Percentiles rank a stretch among this genome's conserved stretches.
These are phyloP conservation scores for Inga oerstediana DNA, from an alignment of 306 rosid species.

Conservation along the genomic window DNA sequence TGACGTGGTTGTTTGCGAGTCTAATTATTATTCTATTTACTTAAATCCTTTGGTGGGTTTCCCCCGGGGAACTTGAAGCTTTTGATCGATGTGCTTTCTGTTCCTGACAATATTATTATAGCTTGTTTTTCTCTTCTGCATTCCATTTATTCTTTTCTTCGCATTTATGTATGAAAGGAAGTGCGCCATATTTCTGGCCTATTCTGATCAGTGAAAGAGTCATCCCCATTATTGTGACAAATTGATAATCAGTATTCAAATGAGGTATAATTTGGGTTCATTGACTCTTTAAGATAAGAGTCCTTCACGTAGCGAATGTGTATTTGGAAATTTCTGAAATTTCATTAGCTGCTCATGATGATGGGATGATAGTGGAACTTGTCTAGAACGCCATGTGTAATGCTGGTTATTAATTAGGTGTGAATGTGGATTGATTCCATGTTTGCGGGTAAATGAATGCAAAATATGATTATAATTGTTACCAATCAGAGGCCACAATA, in stretches of 20 bases:
- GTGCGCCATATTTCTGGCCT: background rate
- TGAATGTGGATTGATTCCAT: slow-evolving; percentile 13
- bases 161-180: background rate
- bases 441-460: background rate
- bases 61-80: slow-evolving; percentile 16
- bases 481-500: background rate
- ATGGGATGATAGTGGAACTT: slow-evolving; percentile 34
- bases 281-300: slow-evolving; percentile 5
- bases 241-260: background rate
- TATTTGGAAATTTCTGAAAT: slow-evolving; percentile 26
- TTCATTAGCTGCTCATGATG: background rate
- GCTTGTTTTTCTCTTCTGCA: slow-evolving; percentile 12
- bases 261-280: background rate
- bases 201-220: slow-evolving; percentile 4
- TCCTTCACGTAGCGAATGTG: slow-evolving; percentile 13
- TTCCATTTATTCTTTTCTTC: slow-evolving; percentile 16
- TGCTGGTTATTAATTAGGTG: slow-evolving; percentile 13
- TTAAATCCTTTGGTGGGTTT: slow-evolving; percentile 11
- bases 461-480: background rate
- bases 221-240: background rate
- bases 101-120: background rate
- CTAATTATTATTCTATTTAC: background rate
- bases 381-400: background rate
- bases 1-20: background rate
- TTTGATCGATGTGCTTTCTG: slow-evolving; percentile 8